Conservation (phyloP, 2,329 filamentous ascomycete genomes). For the Xylogone sp. region DNA sequence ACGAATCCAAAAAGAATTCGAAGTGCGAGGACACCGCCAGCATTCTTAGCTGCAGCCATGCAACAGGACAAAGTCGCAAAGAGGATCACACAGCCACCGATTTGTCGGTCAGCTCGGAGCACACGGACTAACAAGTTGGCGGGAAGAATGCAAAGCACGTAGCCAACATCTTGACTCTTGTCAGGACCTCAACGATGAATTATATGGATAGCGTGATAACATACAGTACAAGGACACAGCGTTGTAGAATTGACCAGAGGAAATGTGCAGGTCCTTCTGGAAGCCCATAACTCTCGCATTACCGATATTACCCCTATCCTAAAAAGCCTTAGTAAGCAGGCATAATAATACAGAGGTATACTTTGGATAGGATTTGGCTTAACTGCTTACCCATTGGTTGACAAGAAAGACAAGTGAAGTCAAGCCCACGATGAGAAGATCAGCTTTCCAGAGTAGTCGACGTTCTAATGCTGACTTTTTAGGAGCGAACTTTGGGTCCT, state of each 20-base stretch:
- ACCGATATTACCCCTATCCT: not conserved
- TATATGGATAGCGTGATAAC: not conserved
- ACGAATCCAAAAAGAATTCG: conserved; percentile 8
- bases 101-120: not conserved
- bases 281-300: not conserved
- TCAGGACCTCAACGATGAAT: not conserved
- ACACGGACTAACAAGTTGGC: not conserved
- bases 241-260: not conserved
- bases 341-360: not conserved
- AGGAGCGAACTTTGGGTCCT: not conserved
- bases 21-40: conserved; percentile 6
- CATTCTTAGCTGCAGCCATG: conserved; percentile 5
- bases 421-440: not conserved
- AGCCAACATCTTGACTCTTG: not conserved
- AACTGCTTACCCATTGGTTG: not conserved
- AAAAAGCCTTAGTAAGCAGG: not conserved
- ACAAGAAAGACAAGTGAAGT: not conserved
- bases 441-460: not conserved
- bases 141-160: not conserved
- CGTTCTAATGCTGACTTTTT: not conserved
- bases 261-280: not conserved
- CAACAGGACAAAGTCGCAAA: not conserved
- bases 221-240: not conserved
- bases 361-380: no score
- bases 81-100: not conserved